phyloP scores from a whole-genome alignment of 257 asterid genomes.

The Nicotiana benthamiana region DNA sequence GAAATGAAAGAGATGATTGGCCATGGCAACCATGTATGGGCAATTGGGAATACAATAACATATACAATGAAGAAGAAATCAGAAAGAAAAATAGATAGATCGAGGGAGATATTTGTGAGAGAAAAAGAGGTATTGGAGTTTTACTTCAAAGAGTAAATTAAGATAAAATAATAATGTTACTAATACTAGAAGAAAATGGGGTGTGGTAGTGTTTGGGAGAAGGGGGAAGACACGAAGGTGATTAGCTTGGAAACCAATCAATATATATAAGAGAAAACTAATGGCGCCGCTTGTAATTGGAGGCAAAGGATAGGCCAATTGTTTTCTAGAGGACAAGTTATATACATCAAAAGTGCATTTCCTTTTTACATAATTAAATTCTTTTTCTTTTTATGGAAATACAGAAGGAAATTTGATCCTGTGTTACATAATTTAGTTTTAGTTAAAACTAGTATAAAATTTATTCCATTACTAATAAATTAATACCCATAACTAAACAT shows the following conservation, averaged over 20 bases:
- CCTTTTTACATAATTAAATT: too few species aligned
- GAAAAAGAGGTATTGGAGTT: background rate
- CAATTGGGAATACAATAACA: background rate
- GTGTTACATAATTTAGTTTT: too few species aligned
- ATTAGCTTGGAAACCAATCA: conserved; percentile 21
- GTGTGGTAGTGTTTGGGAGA: background rate
- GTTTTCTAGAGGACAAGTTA: too few species aligned
- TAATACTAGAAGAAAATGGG: background rate
- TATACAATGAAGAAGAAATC: background rate
- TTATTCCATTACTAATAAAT: too few species aligned
- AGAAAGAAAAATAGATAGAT: background rate
- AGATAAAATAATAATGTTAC: background rate
- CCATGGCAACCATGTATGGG: background rate
- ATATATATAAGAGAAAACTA: conserved; percentile 7
- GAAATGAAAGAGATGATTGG: background rate
- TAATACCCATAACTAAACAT: too few species aligned
- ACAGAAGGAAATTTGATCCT: too few species aligned
- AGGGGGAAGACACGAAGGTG: background rate
- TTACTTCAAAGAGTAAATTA: background rate
- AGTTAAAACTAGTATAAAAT: too few species aligned
- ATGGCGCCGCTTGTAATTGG: conserved; percentile 16
- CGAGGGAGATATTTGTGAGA: background rate
- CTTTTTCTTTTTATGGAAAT: too few species aligned
- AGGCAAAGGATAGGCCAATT: background rate
- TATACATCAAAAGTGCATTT: too few species aligned